These are phyloP conservation scores for Beauveria asiatica DNA, from an alignment of 2,329 filamentous ascomycete species.

Conservation along the genomic window DNA sequence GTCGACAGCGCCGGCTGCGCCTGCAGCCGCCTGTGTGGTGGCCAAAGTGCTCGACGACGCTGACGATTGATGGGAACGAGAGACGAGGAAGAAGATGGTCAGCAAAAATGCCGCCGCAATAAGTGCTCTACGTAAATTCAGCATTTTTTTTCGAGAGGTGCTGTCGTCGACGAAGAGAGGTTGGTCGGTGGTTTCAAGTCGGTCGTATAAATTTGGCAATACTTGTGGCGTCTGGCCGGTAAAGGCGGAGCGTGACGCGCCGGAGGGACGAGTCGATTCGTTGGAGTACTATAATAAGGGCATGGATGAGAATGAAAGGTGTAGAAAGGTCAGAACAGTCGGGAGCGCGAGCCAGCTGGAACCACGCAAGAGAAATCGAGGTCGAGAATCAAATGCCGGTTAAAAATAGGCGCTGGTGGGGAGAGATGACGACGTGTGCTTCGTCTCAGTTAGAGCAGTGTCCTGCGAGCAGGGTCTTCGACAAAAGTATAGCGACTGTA, in stretches of 20 bases:
- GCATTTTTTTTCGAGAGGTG: conserved; percentile 59
- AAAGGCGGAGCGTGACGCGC: not conserved
- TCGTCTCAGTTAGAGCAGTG: not conserved
- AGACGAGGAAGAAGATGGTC: conserved; percentile 60
- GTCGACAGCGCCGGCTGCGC: conserved; percentile 16
- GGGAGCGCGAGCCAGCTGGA: not conserved
- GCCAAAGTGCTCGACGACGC: not conserved
- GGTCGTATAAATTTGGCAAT: not conserved
- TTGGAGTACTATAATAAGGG: conserved; percentile 2
- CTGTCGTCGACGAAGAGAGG: not conserved
- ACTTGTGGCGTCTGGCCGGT: not conserved
- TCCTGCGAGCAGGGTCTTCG: not conserved
- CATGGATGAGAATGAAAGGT: not conserved
- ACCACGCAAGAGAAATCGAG: not conserved
- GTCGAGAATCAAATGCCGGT: not conserved
- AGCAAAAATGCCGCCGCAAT: conserved; percentile 61
- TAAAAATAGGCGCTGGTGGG: conserved; percentile 9
- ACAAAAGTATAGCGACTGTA: not conserved
- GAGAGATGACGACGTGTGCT: conserved; percentile 11
- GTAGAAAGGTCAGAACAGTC: not conserved
- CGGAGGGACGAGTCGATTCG: conserved; percentile 1
- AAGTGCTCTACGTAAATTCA: conserved; percentile 69
- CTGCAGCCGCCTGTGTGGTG: conserved; percentile 14
- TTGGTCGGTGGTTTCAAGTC: not conserved
- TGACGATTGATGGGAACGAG: conserved; percentile 41